These are phyloP conservation scores for Cladophialophora yegresii DNA, from an alignment of 2,329 filamentous ascomycete genomes.

Conservation along the genomic window DNA sequence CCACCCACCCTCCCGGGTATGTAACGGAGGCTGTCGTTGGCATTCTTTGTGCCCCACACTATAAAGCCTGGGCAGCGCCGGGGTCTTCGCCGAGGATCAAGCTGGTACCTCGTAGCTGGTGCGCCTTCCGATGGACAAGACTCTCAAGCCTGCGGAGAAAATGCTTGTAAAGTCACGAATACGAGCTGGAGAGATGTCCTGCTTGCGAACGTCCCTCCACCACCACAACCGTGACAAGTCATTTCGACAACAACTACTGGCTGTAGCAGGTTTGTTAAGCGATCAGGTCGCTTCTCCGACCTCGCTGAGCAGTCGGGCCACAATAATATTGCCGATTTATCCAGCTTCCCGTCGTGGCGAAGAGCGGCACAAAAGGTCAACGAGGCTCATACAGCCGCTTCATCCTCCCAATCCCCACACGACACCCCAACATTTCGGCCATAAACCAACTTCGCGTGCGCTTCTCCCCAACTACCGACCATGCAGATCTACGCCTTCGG, in stretches of 20 bases:
- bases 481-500: not conserved
- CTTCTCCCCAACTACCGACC: slow-evolving; percentile 10
- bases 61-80: not conserved
- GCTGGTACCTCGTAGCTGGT: not conserved
- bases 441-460: not conserved
- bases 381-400: not conserved
- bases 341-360: not conserved
- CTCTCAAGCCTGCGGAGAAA: slow-evolving; percentile 6
- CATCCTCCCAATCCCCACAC: slow-evolving; percentile 4
- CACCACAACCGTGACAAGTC: not conserved
- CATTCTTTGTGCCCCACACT: not conserved
- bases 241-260: not conserved
- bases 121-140: slow-evolving; percentile 9
- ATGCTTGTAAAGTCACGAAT: not conserved
- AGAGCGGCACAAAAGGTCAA: not conserved
- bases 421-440: not conserved
- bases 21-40: not conserved
- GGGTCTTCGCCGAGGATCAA: not conserved
- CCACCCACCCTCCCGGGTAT: not conserved
- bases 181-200: not conserved
- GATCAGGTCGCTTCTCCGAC: not conserved
- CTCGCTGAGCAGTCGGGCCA: not conserved
- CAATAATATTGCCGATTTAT: not conserved
- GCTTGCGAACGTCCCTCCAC: not conserved
- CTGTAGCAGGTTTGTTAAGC: not conserved